Evolutionary conservation across 352 stramenopile species (phyloP).

Genomic region (Pythium monospermum): DNA sequence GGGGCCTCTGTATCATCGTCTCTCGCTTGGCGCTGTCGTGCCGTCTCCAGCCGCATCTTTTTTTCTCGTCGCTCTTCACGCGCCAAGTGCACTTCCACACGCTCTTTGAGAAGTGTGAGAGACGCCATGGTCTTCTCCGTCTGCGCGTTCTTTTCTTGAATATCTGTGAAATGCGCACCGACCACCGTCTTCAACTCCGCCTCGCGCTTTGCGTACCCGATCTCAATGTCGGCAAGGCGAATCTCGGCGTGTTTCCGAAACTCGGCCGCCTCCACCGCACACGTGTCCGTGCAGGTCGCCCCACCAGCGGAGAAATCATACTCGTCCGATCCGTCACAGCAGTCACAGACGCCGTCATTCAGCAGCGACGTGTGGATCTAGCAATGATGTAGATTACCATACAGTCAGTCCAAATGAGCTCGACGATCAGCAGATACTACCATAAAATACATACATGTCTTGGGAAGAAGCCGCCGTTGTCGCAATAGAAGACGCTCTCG

Average conservation of each 20-base stretch:
- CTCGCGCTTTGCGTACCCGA: constrained; percentile 48
- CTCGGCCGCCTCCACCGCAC: constrained; percentile 26
- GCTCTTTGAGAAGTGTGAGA: constrained; percentile 42
- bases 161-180: constrained; percentile 34
- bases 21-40: constrained; percentile 34
- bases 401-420: neutral
- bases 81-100: constrained; percentile 58
- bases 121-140: constrained; percentile 32
- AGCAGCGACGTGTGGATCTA: constrained; percentile 82
- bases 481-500: constrained; percentile 59
- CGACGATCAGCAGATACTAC: neutral
- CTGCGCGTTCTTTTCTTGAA: constrained; percentile 22
- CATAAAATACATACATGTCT: constrained; percentile 31
- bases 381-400: neutral
- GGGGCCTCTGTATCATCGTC: constrained; percentile 4
- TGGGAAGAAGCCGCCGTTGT: constrained; percentile 57
- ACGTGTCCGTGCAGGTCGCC: constrained; percentile 43
- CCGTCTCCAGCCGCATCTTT: constrained; percentile 42
- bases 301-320: constrained; percentile 6
- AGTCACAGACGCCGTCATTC: constrained; percentile 96
- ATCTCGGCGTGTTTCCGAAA: constrained; percentile 32
- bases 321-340: constrained; percentile 95
- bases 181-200: constrained; percentile 35
- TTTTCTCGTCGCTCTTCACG: constrained; percentile 61
- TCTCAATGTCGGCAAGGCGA: constrained; percentile 34